Evolutionary conservation across 1,284 basidiomycete species (phyloP).

Genomic region (Inonotus obliquus): DNA sequence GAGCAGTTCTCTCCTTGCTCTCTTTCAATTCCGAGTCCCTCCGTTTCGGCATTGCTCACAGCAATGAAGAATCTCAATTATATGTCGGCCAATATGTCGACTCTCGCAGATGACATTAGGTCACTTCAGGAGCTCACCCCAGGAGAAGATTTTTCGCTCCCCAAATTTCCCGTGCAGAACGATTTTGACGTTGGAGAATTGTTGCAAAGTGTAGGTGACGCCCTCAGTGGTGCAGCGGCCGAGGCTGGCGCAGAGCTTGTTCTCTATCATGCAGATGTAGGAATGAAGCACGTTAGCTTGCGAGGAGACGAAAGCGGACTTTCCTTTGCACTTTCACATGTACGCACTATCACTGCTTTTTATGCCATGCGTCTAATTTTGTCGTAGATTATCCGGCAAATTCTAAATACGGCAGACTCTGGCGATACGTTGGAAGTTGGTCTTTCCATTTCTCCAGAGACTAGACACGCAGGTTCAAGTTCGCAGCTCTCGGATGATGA

Average conservation of each 20-base stretch:
- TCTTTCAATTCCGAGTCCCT: conserved; percentile 78
- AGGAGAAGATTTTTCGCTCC: neutral
- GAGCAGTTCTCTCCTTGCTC: conserved; percentile 88
- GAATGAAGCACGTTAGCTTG: conserved; percentile 79
- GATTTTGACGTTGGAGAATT: conserved; percentile 71
- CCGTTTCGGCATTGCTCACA: conserved; percentile 82
- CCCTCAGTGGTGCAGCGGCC: conserved; percentile 79
- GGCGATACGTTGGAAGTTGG: conserved; percentile 90
- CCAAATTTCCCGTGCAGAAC: conserved; percentile 18
- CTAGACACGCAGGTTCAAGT: conserved; percentile 20
- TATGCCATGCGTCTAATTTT: conserved; percentile 19
- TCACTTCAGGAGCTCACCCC: neutral
- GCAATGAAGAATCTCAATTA: conserved; percentile 90
- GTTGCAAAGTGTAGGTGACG: conserved; percentile 76
- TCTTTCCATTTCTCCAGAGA: conserved; percentile 53
- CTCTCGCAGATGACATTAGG: conserved; percentile 33
- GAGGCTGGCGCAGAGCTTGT: conserved; percentile 83
- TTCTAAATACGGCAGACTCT: conserved; percentile 58
- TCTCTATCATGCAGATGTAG: conserved; percentile 82
- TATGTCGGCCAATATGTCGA: conserved; percentile 74
- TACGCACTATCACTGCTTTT: conserved; percentile 39
- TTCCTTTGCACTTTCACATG: conserved; percentile 77
- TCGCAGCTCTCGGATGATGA: conserved; percentile 20
- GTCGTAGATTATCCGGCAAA: conserved; percentile 76
- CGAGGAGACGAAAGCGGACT: conserved; percentile 82